These are phyloP conservation scores for Phylloporus scabripes DNA, from an alignment of 768 basidiomycete species.

Conservation along the genomic window DNA sequence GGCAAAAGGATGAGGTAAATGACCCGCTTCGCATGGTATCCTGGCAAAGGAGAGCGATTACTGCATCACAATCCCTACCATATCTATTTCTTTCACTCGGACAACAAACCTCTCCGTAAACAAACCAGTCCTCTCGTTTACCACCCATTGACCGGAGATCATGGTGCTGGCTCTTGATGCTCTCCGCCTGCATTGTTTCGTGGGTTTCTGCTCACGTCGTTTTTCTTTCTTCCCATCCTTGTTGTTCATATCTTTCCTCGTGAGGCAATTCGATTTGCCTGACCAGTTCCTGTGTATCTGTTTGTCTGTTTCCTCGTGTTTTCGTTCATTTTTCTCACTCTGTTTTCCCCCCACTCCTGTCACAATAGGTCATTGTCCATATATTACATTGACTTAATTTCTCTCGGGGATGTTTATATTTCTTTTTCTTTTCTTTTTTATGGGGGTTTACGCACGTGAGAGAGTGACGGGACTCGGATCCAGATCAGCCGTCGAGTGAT, in stretches of 20 bases:
- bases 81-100: constrained; percentile 31
- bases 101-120: constrained; percentile 19
- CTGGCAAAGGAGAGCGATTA: constrained; percentile 20
- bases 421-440: not conserved
- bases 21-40: constrained; percentile 20
- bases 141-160: constrained; percentile 8
- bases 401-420: constrained; percentile 3
- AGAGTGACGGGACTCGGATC: not conserved
- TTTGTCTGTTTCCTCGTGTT: not conserved
- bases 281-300: not conserved
- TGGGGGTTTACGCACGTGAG: not conserved
- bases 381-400: constrained; percentile 21
- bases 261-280: not conserved
- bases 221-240: not conserved
- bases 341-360: constrained; percentile 5
- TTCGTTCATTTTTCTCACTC: not conserved
- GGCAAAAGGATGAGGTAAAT: constrained; percentile 14
- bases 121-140: constrained; percentile 15
- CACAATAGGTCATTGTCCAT: constrained; percentile 20
- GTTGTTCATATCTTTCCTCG: not conserved
- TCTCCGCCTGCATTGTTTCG: not conserved
- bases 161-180: constrained; percentile 3
- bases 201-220: not conserved
- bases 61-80: constrained; percentile 24
- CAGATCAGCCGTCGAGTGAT: not conserved